These are phyloP conservation scores for Nakataea oryzae DNA, from an alignment of 2,329 filamentous ascomycete species.

Conservation along the genomic window DNA sequence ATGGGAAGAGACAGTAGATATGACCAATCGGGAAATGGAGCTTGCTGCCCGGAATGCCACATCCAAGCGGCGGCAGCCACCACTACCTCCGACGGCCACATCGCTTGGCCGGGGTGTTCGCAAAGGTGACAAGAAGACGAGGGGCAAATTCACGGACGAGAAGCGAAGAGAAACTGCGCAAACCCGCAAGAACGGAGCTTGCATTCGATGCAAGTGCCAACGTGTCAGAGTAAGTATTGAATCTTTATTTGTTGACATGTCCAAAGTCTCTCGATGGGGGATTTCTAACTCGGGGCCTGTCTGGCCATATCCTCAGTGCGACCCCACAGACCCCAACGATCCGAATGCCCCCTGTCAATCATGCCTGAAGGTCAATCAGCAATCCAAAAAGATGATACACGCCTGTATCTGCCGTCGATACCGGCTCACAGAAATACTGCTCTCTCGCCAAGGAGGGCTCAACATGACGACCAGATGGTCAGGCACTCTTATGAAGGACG, in stretches of 20 bases:
- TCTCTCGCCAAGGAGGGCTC: slow-evolving; percentile 32
- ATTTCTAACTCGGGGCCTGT: not conserved
- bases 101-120: too few species aligned
- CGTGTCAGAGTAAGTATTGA: slow-evolving; percentile 26
- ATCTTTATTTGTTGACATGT: not conserved
- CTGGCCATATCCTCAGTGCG: slow-evolving; percentile 8
- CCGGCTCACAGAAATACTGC: slow-evolving; percentile 27
- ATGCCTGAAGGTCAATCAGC: slow-evolving; percentile 24
- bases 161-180: slow-evolving; percentile 20
- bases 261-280: not conserved
- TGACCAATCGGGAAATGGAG: not conserved
- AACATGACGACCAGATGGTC: slow-evolving; percentile 31
- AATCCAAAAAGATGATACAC: slow-evolving; percentile 37
- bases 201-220: slow-evolving; percentile 33
- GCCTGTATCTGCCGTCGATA: slow-evolving; percentile 30
- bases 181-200: slow-evolving; percentile 26
- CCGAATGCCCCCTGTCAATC: slow-evolving; percentile 20
- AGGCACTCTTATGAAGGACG: slow-evolving; percentile 27
- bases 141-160: slow-evolving; percentile 6
- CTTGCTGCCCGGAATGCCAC: not conserved
- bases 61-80: too few species aligned
- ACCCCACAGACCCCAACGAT: slow-evolving; percentile 12
- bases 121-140: not conserved
- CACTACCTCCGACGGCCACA: too few species aligned
- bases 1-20: not conserved